Base-by-base conservation (phyloP, 192 early-diverging fungal genomes). In the Coemansia sp. region DNA sequence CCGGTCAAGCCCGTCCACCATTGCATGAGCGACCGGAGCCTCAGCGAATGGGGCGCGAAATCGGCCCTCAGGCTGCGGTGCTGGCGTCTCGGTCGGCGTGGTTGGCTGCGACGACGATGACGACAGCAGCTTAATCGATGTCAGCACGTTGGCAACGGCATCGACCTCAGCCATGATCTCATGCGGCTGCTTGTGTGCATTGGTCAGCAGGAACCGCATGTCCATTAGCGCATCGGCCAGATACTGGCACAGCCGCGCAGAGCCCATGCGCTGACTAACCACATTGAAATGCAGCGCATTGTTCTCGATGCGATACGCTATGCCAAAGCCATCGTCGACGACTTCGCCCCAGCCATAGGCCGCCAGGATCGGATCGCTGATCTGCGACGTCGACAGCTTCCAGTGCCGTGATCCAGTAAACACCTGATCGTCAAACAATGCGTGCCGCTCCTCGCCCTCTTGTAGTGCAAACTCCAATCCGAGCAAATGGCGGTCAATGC, bases 401-500 rank as follows among this genome's bases (percentile, higher is more conserved):
- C 89, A 92, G 73, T 87, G 82, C 52, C 78, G 70, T 21, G 84
- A 83, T 5, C 64, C 63, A 2, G 84, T 80, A 70, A 85, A 90
- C 25, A 78, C 70, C 1, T 80, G 76, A 75, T 92, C 86, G 19
- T 62, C 27, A 50, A 83, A 83, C 21, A 83, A 41, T 52, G 53
- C 79, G 7, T 79, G 84, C 27, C 41, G 48, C 0, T 66, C 19
- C 67, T 85, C 84, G 66, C 59, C 59, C 0, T 62, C 52, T 37
- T 79, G 72, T 57, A 89, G 67, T 52, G 75, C 65, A 41, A 80
- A 67, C 59, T 84, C 68, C 14, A 92, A 82, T 19, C 90, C 90
- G 4, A 92, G 82, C 56, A 92, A 62, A 59, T 92, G 89, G 11
- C 90, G 79, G 73, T 92, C 90, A 15, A 86, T 83, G 19, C 90